Evolutionary conservation across 129 eudicot genomes (phyloP).

Genomic region (Sambucus nigra): DNA sequence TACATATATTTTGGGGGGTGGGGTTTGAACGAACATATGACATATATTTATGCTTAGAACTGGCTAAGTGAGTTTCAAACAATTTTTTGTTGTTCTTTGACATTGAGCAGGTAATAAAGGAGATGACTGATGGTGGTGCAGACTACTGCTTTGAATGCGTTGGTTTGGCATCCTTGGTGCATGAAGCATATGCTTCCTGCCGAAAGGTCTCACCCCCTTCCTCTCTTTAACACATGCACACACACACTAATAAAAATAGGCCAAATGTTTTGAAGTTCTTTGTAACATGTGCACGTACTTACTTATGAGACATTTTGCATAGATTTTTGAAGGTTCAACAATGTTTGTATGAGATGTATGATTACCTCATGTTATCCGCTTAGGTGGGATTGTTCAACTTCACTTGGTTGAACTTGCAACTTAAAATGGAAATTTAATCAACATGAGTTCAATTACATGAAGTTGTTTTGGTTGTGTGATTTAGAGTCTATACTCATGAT

Average conservation of each 20-base stretch:
- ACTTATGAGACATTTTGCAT: not conserved
- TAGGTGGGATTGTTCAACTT: not conserved
- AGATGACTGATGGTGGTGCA: constrained; percentile 90
- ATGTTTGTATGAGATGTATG: not conserved
- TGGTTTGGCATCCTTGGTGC: constrained; percentile 52
- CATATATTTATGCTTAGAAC: not conserved
- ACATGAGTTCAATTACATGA: not conserved
- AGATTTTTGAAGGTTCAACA: not conserved
- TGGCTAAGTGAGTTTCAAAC: not conserved
- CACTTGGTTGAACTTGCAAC: not conserved
- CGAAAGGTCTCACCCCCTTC: constrained; percentile 45
- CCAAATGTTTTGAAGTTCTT: not conserved
- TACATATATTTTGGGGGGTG: not conserved
- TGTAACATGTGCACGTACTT: not conserved
- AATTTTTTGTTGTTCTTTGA: not conserved
- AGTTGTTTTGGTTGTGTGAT: not conserved
- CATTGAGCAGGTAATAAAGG: constrained; percentile 38
- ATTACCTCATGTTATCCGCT: too few species aligned
- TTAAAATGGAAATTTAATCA: not conserved
- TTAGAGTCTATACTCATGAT: too few species aligned
- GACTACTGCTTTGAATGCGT: constrained; percentile 96
- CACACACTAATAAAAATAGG: not conserved
- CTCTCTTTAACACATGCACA: constrained; percentile 1
- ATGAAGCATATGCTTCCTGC: constrained; percentile 76
- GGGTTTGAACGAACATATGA: not conserved